phyloP scores from a whole-genome alignment of 495 filamentous ascomycete species.

The Penicillium parvum region DNA sequence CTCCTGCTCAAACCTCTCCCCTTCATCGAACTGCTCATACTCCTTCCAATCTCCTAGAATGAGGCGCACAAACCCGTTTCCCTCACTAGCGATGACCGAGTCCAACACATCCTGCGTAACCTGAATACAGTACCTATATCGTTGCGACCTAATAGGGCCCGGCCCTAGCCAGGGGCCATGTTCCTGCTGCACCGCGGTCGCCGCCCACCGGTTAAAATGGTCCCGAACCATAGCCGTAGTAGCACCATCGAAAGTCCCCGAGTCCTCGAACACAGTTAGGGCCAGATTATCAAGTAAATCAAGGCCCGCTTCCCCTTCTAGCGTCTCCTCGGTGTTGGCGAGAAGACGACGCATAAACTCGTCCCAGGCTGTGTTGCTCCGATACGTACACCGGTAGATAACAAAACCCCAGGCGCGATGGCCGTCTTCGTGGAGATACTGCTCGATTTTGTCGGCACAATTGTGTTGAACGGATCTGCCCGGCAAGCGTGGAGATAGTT shows the following conservation, averaged over 20 bases:
- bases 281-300: conserved; percentile 21
- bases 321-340: conserved; percentile 9
- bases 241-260: conserved; percentile 13
- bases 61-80: conserved; percentile 12
- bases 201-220: conserved; percentile 22
- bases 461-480: not conserved
- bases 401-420: conserved; percentile 20
- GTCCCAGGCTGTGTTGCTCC: conserved; percentile 19
- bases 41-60: conserved; percentile 16
- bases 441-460: conserved; percentile 18
- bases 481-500: conserved; percentile 1
- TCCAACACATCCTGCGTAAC: conserved; percentile 17
- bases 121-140: conserved; percentile 19
- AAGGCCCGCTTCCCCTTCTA: conserved; percentile 14
- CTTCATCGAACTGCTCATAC: not conserved
- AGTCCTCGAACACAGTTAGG: conserved; percentile 20
- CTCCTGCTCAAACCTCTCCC: conserved; percentile 4
- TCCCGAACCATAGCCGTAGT: conserved; percentile 13
- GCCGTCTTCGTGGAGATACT: conserved; percentile 13
- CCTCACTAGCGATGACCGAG: conserved; percentile 9
- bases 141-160: conserved; percentile 4
- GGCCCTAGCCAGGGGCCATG: too few species aligned
- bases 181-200: conserved; percentile 13
- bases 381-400: conserved; percentile 24
- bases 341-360: conserved; percentile 15